Percentiles rank a stretch among this genome's conserved stretches.
phyloP scores from a whole-genome alignment of 768 basidiomycete species.

The Leccinum obscurum region DNA sequence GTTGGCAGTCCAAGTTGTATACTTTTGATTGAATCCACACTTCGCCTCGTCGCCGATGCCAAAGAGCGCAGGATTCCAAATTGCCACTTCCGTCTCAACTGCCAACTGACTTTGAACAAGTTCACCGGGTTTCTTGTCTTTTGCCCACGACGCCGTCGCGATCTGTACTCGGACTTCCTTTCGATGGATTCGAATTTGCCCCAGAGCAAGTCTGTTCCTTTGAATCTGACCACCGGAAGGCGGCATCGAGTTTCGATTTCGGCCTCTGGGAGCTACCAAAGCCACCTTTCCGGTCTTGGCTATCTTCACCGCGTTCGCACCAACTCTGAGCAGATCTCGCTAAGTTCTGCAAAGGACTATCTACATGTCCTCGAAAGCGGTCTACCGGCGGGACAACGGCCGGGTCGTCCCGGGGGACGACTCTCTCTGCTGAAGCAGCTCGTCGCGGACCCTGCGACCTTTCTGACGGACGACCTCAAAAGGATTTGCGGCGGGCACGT shows the following conservation, averaged over 20 bases:
- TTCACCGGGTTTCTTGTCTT: not conserved
- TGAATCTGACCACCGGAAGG: slow-evolving; percentile 16
- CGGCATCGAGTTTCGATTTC: slow-evolving; percentile 27
- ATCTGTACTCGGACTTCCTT: not conserved
- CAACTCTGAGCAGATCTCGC: slow-evolving; percentile 25
- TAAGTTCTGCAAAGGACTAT: slow-evolving; percentile 12
- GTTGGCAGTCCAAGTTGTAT: slow-evolving; percentile 6
- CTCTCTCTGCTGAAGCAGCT: slow-evolving; percentile 31
- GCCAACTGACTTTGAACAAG: not conserved
- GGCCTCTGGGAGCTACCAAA: slow-evolving; percentile 45
- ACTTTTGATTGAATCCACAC: not conserved
- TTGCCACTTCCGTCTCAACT: not conserved
- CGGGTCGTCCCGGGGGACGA: slow-evolving; percentile 12
- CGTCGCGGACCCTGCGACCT: slow-evolving; percentile 21
- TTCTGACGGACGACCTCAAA: slow-evolving; percentile 29
- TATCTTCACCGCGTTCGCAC: slow-evolving; percentile 41
- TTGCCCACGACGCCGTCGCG: not conserved
- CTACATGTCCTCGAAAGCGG: slow-evolving; percentile 19
- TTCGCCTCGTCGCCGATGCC: not conserved
- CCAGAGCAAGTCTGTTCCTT: slow-evolving; percentile 29
- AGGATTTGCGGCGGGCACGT: slow-evolving; percentile 24
- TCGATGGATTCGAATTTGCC: slow-evolving; percentile 21
- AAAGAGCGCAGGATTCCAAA: slow-evolving; percentile 11
- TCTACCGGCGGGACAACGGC: slow-evolving; percentile 13
- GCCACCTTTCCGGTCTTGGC: slow-evolving; percentile 36